Evolutionary conservation across 73 alveolate species (phyloP), one percentile per base, ranked within the genome.

Genomic region (Tetrahymena elliotti): DNA sequence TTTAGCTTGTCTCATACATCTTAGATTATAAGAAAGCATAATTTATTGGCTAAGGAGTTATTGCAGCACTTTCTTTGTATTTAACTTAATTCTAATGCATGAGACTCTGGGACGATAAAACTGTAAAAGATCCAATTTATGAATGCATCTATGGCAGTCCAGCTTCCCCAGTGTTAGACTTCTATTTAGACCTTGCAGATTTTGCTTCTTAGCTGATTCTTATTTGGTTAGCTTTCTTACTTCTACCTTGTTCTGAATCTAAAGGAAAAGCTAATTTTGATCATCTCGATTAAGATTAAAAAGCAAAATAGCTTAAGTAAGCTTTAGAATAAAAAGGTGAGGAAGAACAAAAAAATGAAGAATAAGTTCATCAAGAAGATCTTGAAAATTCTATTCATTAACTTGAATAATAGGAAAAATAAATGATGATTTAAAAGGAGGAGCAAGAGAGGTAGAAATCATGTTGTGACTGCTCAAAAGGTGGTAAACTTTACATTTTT

Each of bases 1-100:
- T 84, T 35, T 33, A 84, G 38, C 83, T 94, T 38, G 96, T 94
- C 20, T 47, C 83, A 33, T 94, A 84, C 54, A 94, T 94, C 41
- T 88, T 94, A 35, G 93, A 94, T 52, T 94, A 84, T 88, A 94
- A 94, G 68, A 94, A 93, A 18, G 93, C 93, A 88, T 94, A 84
- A 38, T 94, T 94, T 35, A 94, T 94, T 52, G 93, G 94, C 8
- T 52, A 94, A 94, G 96, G 96, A 7, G 96, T 94, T 9, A 94
- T 94, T 92, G 93, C 93, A 27, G 96, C 96, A 7, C 40, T 94
- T 27, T 84, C 93, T 37, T 93, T 94, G 22, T 94, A 94, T 39
- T 94, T 94, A 52, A 27, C 36, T n/a, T 31, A 68, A 11, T 68
- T 68, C 33, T 68, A 68, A 36, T 68, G 88, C 6, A 68, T 68